Conservation (phyloP, 129 eudicot species). For the Mikania micrantha region DNA sequence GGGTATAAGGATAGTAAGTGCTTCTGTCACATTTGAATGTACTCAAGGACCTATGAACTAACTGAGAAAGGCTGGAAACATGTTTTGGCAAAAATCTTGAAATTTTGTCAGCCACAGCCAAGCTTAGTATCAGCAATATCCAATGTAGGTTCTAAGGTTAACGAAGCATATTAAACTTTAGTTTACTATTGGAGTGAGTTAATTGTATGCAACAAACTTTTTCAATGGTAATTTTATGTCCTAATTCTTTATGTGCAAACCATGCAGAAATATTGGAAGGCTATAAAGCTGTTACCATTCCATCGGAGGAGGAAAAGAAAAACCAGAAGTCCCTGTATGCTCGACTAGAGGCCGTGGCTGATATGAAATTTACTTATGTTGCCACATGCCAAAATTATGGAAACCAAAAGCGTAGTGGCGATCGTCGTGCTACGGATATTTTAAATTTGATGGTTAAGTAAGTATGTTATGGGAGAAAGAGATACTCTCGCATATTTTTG, state of each 20-base stretch:
- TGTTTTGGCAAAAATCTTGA: not conserved
- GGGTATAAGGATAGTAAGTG: not conserved
- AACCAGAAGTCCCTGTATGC: conserved; percentile 82
- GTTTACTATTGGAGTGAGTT: not conserved
- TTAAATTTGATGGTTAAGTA: conserved; percentile 96
- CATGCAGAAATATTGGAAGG: conserved; percentile 83
- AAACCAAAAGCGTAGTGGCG: conserved; percentile 93
- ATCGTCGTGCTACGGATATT: conserved; percentile 98
- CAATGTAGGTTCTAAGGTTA: not conserved
- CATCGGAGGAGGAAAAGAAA: conserved; percentile 78
- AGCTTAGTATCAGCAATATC: conserved; percentile 8
- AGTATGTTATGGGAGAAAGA: conserved; percentile 24
- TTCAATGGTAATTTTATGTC: conserved; percentile 13
- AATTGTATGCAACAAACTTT: not conserved
- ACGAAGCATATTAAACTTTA: not conserved
- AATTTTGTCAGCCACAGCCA: not conserved
- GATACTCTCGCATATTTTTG: not conserved
- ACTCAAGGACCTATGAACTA: not conserved
- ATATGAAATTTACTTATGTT: conserved; percentile 94
- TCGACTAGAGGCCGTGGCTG: conserved; percentile 89
- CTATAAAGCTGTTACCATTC: conserved; percentile 61
- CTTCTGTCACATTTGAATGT: conserved; percentile 1
- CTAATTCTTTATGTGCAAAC: conserved; percentile 25
- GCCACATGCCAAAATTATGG: conserved; percentile 98
- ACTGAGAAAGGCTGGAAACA: not conserved